Evolutionary conservation across 306 rosid genomes (phyloP), one percentile per base, ranked within the genome.

Genomic region (Fragaria ananassa): DNA sequence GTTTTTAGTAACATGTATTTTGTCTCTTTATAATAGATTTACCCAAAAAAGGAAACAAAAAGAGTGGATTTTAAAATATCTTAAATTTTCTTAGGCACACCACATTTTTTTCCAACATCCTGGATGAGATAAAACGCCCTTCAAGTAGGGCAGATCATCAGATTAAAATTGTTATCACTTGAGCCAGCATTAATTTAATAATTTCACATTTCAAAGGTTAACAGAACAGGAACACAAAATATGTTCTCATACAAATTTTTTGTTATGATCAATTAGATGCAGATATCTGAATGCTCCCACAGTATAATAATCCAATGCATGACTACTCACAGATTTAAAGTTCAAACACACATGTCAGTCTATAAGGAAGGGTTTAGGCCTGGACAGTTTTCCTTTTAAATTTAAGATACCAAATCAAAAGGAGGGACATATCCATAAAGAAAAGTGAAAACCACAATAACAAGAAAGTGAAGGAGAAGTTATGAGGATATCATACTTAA

Each of bases 401-500:
- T 58, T 8, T 4, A 58, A 18, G 35, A 21, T 23, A 58, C 13
- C 6, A 21, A 60, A 11, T 25, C 3, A 60, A 46, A 46, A 46
- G 5, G 35, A 25, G 5, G 18, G 58, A 44, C 9, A 41, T 68
- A 70, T 49, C 42, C 35, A 64, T 19, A 12, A 68, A 21, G 62
- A 45, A 23, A 71, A 27, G 69, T n/a, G 23, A 23, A 4, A 75
- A 68, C 63, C 44, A 25, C 18, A 45, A 46, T 10, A 23, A 58
- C 10, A 31, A 50, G 37, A 13, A 53, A 29, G 65, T 10, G 18
- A n/a, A n/a, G 46, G 34, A 15, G 5, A 58, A 39, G 11, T 12
- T 0, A 61, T 17, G 49, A 74, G 41, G 58, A 78, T 41, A 61
- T n/a, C 87, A 70, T 95, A 95, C 99, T 80, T 58, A 80, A 80